Percentiles rank a stretch among this genome's conserved stretches.
phyloP scores from a whole-genome alignment of 306 rosid genomes.

The Notholithocarpus densiflorus region DNA sequence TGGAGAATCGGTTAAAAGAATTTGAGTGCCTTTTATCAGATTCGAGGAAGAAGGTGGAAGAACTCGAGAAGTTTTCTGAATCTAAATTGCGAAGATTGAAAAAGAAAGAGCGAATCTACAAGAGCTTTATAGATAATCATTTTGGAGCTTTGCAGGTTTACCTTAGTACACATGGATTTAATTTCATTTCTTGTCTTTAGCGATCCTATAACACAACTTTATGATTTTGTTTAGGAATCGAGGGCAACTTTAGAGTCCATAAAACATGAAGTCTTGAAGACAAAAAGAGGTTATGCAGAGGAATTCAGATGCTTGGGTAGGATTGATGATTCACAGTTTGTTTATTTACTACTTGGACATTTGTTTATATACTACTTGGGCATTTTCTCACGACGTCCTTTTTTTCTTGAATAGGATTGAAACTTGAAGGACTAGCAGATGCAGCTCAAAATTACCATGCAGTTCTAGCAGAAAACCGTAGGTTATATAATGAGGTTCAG shows the following conservation, averaged over 20 bases:
- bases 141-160: constrained; percentile 72
- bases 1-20: constrained; percentile 58
- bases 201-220: constrained; percentile 11
- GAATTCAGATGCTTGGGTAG: constrained; percentile 82
- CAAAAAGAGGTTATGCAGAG: constrained; percentile 55
- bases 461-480: constrained; percentile 82
- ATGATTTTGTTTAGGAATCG: constrained; percentile 52
- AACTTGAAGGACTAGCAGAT: constrained; percentile 81
- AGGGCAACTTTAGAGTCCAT: constrained; percentile 58
- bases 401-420: constrained; percentile 40
- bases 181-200: constrained; percentile 12
- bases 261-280: constrained; percentile 59
- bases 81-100: constrained; percentile 75
- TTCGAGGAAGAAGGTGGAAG: constrained; percentile 65
- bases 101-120: constrained; percentile 66
- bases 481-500: constrained; percentile 91
- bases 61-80: constrained; percentile 70
- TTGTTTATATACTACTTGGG: constrained; percentile 12
- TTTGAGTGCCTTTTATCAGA: constrained; percentile 51
- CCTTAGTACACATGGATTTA: constrained; percentile 14
- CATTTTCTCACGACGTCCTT: constrained; percentile 16
- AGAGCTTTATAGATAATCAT: constrained; percentile 47
- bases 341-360: constrained; percentile 1
- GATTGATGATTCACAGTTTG: constrained; percentile 15
- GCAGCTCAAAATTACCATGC: constrained; percentile 85